Conservation (phyloP, 768 basidiomycete genomes). For the Pisolithus microcarpus region DNA sequence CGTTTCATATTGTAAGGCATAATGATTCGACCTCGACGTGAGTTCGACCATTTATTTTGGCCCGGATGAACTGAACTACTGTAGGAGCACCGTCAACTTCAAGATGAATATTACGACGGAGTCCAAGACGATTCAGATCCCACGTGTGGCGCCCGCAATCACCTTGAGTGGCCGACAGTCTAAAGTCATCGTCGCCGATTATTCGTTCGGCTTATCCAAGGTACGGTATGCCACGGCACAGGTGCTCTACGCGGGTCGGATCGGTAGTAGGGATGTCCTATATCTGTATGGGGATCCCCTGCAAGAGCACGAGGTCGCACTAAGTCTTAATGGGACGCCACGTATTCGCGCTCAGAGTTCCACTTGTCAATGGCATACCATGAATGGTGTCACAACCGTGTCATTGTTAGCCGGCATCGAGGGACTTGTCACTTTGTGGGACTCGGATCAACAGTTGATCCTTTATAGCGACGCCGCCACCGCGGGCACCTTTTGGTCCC, state of each 20-base stretch:
- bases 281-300: slow-evolving; percentile 52
- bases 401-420: slow-evolving; percentile 49
- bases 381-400: slow-evolving; percentile 36
- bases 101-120: slow-evolving; percentile 53
- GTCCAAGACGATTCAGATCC: slow-evolving; percentile 47
- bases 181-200: slow-evolving; percentile 67
- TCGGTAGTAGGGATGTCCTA: slow-evolving; percentile 56
- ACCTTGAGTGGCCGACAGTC: slow-evolving; percentile 65
- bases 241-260: slow-evolving; percentile 58
- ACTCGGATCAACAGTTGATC: slow-evolving; percentile 59
- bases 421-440: slow-evolving; percentile 57
- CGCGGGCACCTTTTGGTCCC: slow-evolving; percentile 71
- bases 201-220: slow-evolving; percentile 58
- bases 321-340: slow-evolving; percentile 41
- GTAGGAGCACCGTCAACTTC: slow-evolving; percentile 39
- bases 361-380: slow-evolving; percentile 17
- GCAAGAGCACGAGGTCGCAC: slow-evolving; percentile 49
- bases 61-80: background rate
- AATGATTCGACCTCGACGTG: slow-evolving; percentile 60
- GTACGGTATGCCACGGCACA: slow-evolving; percentile 67
- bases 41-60: slow-evolving; percentile 14
- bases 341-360: slow-evolving; percentile 27
- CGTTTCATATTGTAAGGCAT: slow-evolving; percentile 70
- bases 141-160: slow-evolving; percentile 45
- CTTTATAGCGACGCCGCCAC: slow-evolving; percentile 61